A percentile compares a stretch with the other conserved stretches of the same genome.
These are phyloP conservation scores for Komagataella phaffii DNA, from an alignment of 805 yeast species.

Conservation along the genomic window DNA sequence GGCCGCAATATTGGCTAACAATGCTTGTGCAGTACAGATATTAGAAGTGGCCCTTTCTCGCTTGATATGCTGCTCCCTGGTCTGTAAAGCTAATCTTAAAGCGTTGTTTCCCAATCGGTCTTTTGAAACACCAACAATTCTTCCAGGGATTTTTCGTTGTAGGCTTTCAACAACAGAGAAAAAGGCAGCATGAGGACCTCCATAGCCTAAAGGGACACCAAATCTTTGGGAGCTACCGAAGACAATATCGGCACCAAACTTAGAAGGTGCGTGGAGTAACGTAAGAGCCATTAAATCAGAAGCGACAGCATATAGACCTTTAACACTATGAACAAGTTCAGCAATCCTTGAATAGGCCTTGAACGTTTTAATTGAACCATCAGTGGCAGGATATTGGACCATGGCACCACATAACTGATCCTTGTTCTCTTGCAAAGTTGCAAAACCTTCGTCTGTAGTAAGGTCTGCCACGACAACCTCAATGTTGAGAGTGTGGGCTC, in stretches of 20 bases:
- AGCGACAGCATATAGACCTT: constrained; percentile 76
- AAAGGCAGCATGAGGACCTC: constrained; percentile 98
- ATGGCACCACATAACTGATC: constrained; percentile 60
- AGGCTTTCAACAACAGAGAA: constrained; percentile 74
- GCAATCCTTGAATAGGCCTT: constrained; percentile 41
- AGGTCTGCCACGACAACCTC: constrained; percentile 47
- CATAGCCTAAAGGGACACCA: constrained; percentile 96
- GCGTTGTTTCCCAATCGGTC: constrained; percentile 89
- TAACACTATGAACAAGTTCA: constrained; percentile 50
- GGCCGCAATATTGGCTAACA: constrained; percentile 89
- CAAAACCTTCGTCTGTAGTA: constrained; percentile 24
- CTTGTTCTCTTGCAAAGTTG: constrained; percentile 19
- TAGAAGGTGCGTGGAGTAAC: constrained; percentile 68
- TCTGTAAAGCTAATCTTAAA: constrained; percentile 84
- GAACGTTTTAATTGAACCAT: constrained; percentile 49
- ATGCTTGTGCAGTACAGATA: constrained; percentile 96
- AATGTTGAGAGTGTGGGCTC: constrained; percentile 67
- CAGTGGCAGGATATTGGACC: constrained; percentile 83
- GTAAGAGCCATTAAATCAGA: constrained; percentile 87
- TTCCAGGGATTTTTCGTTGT: constrained; percentile 91
- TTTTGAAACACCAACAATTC: constrained; percentile 86
- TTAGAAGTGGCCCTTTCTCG: constrained; percentile 97
- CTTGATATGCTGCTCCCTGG: constrained; percentile 96
- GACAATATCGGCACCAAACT: constrained; percentile 85
- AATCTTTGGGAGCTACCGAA: constrained; percentile 90